Evolutionary conservation across 495 filamentous ascomycete species (phyloP).

Genomic region (Neurospora terricola): DNA sequence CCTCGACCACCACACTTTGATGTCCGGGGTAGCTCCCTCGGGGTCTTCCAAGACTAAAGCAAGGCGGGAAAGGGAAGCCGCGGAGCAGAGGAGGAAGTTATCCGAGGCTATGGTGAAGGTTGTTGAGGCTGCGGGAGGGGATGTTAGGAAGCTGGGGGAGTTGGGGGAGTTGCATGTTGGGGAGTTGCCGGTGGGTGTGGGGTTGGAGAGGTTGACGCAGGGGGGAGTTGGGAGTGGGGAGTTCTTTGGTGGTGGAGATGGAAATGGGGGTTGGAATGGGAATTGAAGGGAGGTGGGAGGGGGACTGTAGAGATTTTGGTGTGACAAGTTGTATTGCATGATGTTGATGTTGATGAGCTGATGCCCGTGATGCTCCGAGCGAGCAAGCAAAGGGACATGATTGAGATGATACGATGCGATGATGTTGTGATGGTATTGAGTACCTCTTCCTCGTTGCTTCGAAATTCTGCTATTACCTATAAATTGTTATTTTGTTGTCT

Average conservation of each 20-base stretch:
- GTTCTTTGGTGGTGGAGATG: no score
- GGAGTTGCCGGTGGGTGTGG: background rate
- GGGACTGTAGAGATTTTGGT: no score
- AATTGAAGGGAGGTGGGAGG: background rate
- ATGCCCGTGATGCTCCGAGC: background rate
- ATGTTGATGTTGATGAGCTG: background rate
- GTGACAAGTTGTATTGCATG: background rate
- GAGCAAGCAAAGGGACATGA: background rate
- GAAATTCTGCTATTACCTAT: background rate
- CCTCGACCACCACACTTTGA: conserved; percentile 63
- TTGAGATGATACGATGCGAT: background rate
- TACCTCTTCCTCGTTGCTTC: background rate
- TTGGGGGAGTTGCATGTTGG: conserved; percentile 22
- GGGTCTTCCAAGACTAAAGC: conserved; percentile 92
- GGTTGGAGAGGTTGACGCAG: background rate
- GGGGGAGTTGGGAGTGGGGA: no score
- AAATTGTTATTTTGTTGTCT: background rate
- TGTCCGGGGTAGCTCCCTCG: conserved; percentile 84
- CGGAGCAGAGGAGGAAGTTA: conserved; percentile 65
- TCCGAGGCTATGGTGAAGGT: conserved; percentile 64
- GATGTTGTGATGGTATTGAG: background rate
- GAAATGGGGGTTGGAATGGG: no score
- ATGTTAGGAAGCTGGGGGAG: conserved; percentile 41
- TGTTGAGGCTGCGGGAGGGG: conserved; percentile 70
- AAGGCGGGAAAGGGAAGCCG: conserved; percentile 74